These are phyloP conservation scores for Malassezia yamatoensis DNA, from an alignment of 1,284 basidiomycete genomes.

Conservation along the genomic window DNA sequence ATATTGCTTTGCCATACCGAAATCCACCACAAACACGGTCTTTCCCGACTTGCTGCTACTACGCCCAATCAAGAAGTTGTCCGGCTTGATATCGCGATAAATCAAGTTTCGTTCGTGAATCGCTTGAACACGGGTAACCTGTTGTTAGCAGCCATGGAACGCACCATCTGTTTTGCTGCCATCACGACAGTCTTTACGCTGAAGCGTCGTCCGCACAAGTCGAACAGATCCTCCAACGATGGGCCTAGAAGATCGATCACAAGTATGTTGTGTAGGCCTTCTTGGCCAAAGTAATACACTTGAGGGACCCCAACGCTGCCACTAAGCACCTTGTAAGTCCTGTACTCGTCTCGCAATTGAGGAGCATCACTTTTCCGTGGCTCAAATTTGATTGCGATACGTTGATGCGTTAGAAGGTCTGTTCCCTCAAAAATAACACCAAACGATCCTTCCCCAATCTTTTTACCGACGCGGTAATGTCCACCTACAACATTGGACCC, in stretches of 20 bases:
- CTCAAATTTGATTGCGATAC: conserved; percentile 97
- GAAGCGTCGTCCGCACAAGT: conserved; percentile 91
- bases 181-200: conserved; percentile 90
- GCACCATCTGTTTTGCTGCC: conserved; percentile 90
- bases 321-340: conserved; percentile 86
- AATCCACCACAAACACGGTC: conserved; percentile 77
- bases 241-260: conserved; percentile 91
- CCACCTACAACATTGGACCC: conserved; percentile 51
- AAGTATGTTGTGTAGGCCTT: conserved; percentile 92
- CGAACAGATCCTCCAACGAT: conserved; percentile 84
- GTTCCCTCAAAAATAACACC: conserved; percentile 96
- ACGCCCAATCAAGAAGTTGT: conserved; percentile 88
- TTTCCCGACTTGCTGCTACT: conserved; percentile 77
- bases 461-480: conserved; percentile 75
- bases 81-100: conserved; percentile 93
- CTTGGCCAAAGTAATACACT: conserved; percentile 94
- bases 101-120: conserved; percentile 96
- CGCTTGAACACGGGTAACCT: conserved; percentile 63
- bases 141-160: conserved; percentile 28
- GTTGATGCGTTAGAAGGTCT: conserved; percentile 86
- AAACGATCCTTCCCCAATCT: conserved; percentile 60
- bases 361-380: conserved; percentile 91
- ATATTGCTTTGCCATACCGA: conserved; percentile 97
- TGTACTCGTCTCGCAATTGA: conserved; percentile 89
- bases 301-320: conserved; percentile 70